Base-by-base conservation (phyloP, 2,329 filamentous ascomycete genomes). In the Penicillium expansum region DNA sequence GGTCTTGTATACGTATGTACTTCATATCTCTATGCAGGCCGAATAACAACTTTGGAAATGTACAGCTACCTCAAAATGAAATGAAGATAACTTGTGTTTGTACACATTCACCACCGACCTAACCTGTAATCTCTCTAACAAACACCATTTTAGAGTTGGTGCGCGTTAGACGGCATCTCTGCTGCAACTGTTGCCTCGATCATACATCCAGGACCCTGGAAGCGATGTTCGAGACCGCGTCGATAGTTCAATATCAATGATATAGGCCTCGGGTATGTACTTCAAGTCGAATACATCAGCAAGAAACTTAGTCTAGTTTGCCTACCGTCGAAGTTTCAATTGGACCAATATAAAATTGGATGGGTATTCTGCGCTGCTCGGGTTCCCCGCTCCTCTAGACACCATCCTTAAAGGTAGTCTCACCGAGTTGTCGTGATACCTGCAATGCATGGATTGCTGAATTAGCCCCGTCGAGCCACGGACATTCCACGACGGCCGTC, bases 381-480 rank as follows among this genome's bases (percentile, higher is more conserved):
- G 33, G 43, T 43, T 38, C 39, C 27, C 29, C 43, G 14, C 27
- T 20, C 22, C 24, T 29, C 43, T 51, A 30, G n/a, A 42, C 44
- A 52, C 37, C n/a, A 54, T 50, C 42, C 41, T 52, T 56, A 48
- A 38, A 48, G 24, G 24, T 24, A 55, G 63, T 66, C 37, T 59
- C 51, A 63, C 63, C n/a, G 14, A 20, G n/a, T 11, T 18, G 24
- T 14, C 54, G 62, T 65, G 42, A 56, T 51, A 66, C 62, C 56
- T 52, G 38, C 54, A 62, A 61, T 49, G 52, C 64, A 65, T 63
- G 47, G 37, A 53, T 61, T 55, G 33, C 49, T 44, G 29, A 39
- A 24, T 50, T 32, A 38, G 27, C 20, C 32, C 55, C 44, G 56
- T 63, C 63, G 55, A 67, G 55, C 58, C 57, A 64, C 10, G n/a